phyloP scores from a whole-genome alignment of 768 basidiomycete genomes.

The Russula earlei region DNA sequence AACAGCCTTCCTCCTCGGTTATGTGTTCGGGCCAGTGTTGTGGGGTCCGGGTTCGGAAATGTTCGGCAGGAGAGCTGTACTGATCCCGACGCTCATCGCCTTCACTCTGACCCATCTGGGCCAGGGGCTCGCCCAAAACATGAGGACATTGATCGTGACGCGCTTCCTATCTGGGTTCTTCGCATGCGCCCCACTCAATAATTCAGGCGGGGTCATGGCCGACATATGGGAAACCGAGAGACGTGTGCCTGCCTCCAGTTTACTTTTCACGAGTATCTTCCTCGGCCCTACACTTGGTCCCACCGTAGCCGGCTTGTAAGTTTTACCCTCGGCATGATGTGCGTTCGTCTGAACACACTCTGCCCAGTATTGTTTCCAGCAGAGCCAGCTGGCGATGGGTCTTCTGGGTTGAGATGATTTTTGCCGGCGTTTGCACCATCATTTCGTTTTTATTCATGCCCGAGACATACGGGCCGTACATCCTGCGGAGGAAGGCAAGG shows the following conservation, averaged over 20 bases:
- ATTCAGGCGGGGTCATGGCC: constrained; percentile 17
- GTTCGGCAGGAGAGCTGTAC: constrained; percentile 14
- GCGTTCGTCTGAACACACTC: background rate
- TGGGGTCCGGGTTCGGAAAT: constrained; percentile 19
- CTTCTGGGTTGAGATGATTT: constrained; percentile 9
- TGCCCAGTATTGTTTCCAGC: constrained; percentile 2
- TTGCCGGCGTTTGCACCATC: background rate
- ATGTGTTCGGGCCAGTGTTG: constrained; percentile 12
- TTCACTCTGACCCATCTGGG: constrained; percentile 13
- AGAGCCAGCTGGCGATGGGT: constrained; percentile 6
- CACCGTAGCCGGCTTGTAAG: constrained; percentile 17
- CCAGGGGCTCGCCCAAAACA: constrained; percentile 8
- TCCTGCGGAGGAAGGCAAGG: constrained; percentile 1
- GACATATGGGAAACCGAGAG: constrained; percentile 21
- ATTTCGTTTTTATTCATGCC: background rate
- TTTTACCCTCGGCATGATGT: background rate
- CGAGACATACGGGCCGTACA: constrained; percentile 2
- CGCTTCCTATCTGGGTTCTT: constrained; percentile 23
- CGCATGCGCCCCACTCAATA: constrained; percentile 20
- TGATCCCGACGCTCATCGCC: constrained; percentile 4
- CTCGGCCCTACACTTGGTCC: constrained; percentile 23
- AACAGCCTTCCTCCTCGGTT: constrained; percentile 9
- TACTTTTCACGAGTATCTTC: constrained; percentile 19
- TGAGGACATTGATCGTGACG: constrained; percentile 15
- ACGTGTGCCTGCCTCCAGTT: constrained; percentile 15